Percentiles rank a stretch among this genome's conserved stretches.
These are phyloP conservation scores for Artemisia argyi DNA, from an alignment of 129 eudicot genomes.

Conservation along the genomic window DNA sequence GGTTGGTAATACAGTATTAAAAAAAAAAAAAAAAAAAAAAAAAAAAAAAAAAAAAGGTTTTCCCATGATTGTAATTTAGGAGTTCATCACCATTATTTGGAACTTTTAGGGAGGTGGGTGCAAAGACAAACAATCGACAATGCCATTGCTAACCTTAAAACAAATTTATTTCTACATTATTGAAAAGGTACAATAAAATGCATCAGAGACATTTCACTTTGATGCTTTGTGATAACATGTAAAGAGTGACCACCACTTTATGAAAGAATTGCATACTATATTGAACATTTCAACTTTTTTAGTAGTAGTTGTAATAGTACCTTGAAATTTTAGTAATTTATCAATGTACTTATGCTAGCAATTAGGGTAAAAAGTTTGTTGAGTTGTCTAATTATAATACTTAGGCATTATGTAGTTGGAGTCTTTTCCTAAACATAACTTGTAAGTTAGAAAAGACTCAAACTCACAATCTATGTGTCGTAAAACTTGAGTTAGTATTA, in stretches of 20 bases:
- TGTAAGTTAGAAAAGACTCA: neutral
- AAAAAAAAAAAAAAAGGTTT: no score
- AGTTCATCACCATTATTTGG: slow-evolving; percentile 9
- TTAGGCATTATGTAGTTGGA: neutral
- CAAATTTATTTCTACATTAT: neutral
- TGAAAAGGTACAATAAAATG: neutral
- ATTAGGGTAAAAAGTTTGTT: no score
- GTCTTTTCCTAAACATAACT: neutral
- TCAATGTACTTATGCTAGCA: no score
- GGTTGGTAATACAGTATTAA: no score
- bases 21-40: no score
- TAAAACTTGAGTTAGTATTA: neutral
- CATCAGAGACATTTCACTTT: neutral
- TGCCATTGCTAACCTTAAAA: slow-evolving; percentile 3
- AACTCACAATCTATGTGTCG: no score
- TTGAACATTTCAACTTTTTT: no score
- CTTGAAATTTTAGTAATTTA: no score
- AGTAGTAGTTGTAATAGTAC: no score
- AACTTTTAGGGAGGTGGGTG: neutral
- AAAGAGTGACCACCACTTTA: neutral
- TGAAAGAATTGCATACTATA: neutral
- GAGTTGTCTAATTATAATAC: no score
- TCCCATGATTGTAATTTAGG: neutral
- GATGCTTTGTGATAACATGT: neutral
- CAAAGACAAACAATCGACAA: neutral